Evolutionary conservation across 2,329 filamentous ascomycete genomes (phyloP), one percentile per base, ranked within the genome.

Genomic region (Aureobasidium namibiae): DNA sequence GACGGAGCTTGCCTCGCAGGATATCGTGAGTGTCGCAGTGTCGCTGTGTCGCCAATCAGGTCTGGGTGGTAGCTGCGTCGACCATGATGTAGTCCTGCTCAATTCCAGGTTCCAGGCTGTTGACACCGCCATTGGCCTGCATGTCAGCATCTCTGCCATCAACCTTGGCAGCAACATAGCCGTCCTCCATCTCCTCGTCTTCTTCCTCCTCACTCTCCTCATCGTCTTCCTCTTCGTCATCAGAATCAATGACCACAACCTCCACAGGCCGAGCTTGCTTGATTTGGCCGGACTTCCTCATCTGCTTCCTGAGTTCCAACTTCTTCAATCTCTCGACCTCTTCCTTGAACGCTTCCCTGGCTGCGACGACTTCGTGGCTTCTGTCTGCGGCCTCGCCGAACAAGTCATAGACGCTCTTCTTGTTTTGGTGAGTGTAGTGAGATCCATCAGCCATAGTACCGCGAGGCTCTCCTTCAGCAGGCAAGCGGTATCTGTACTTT

Each of bases 141-240:
- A 42, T 54, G 16, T 33, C 26, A 1, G 33, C 42, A 31, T 38
- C 42, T 11, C 9, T 46, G 53, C 31, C 41, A 4, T 8, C 29
- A 24, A 29, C 24, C 2, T 33, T 36, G 39, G 46, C 21, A 18
- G 42, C 33, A 21, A 44, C 42, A 46, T 45, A 56, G 4, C 29
- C 39, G n/a, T 36, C 44, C 29, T 59, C 56, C 24, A 29, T 42
- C 10, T 54, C 36, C n/a, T 54, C 48, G 46, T 53, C 57, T 10
- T 53, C 49, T 4, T 54, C 48, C 24, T 53, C 56, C 2, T 11
- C 24, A 6, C 8, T 21, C 7, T 38, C 54, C 6, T 26, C 53
- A 9, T 57, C 39, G 8, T 16, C 65, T 0, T 64, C 34, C 8
- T 64, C 64, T 26, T 73, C 68, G 3, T 67, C 46, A 0, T 48